Base-by-base conservation (phyloP, 116 monocot genomes). In the Trichopus zeylanicus region DNA sequence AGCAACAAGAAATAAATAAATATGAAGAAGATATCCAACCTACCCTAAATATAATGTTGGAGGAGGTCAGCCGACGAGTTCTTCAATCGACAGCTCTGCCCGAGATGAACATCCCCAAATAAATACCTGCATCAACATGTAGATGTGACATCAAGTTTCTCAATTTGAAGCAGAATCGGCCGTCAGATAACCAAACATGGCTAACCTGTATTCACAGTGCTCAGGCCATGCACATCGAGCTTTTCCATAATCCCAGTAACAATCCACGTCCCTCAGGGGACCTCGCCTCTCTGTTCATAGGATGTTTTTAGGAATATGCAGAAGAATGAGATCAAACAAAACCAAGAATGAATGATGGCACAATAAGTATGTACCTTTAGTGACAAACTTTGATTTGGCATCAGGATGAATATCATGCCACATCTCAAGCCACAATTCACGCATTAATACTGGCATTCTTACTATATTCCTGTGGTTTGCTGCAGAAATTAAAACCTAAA, bases 341-440 rank as follows among this genome's bases (percentile, higher is more conserved):
- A 3, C 26, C 13, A 39, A 26, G 48, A 58, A 38, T 31, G 52
- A 29, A 46, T 34, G 20, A 35, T 26, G 21, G 5, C 9, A 46
- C 15, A 28, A 20, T 0, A 56, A 29, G 12, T 19, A 22, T 25
- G 59, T 38, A 84, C 97, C 98, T 87, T 98, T 91, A 7, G 91
- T 91, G 20, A 98, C 98, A 70, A 98, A 98, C 39, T 88, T 77
- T 55, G 77, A 76, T 67, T 70, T 82, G 55, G 80, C 73, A 73
- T 85, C 73, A 55, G 82, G 91, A 73, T 98, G 98, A 31, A 98
- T 77, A 51, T 98, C 98, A 70, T 98, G 91, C 98, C 91, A 98
- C 98, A 98, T 98, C 67, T 98, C 82, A 53, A 98, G 91, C 98
- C 98, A 98, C 65, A 98, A 62, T 66, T 98, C 98, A 4, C 98